Evolutionary conservation across 805 yeast genomes (phyloP).

Genomic region (Aciculoconidium aculeatum): DNA sequence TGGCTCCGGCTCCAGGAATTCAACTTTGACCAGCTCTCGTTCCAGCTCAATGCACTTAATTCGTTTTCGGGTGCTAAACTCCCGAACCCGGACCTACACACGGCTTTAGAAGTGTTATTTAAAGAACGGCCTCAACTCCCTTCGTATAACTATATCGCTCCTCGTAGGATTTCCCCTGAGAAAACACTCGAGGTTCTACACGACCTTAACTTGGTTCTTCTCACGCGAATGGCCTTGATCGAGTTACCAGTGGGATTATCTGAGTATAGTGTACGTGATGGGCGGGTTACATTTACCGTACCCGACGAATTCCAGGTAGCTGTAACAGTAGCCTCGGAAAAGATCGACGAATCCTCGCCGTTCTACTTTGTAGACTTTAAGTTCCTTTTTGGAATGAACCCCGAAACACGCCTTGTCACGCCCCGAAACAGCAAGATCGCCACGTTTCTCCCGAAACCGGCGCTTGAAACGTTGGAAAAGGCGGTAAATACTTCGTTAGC

Average conservation of each 20-base stretch:
- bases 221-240: conserved; percentile 68
- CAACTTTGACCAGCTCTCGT: conserved; percentile 52
- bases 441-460: conserved; percentile 26
- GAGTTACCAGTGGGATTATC: conserved; percentile 62
- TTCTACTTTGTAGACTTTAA: conserved; percentile 75
- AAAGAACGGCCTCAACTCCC: conserved; percentile 74
- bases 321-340: conserved; percentile 65
- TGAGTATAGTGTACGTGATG: conserved; percentile 60
- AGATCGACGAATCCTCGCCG: conserved; percentile 53
- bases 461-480: conserved; percentile 44
- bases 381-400: conserved; percentile 48
- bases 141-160: conserved; percentile 51
- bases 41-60: conserved; percentile 63
- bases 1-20: conserved; percentile 82
- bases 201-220: conserved; percentile 66
- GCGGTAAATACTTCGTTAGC: conserved; percentile 49
- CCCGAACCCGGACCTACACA: conserved; percentile 84
- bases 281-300: conserved; percentile 63
- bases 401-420: conserved; percentile 27
- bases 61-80: conserved; percentile 82
- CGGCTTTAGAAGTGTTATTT: conserved; percentile 80
- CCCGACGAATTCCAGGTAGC: conserved; percentile 55
- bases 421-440: conserved; percentile 15
- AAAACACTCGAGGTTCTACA: conserved; percentile 55
- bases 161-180: conserved; percentile 44